A percentile compares a stretch with the other conserved stretches of the same genome.
These are phyloP conservation scores for Arctium lappa DNA, from an alignment of 129 eudicot species.

Conservation along the genomic window DNA sequence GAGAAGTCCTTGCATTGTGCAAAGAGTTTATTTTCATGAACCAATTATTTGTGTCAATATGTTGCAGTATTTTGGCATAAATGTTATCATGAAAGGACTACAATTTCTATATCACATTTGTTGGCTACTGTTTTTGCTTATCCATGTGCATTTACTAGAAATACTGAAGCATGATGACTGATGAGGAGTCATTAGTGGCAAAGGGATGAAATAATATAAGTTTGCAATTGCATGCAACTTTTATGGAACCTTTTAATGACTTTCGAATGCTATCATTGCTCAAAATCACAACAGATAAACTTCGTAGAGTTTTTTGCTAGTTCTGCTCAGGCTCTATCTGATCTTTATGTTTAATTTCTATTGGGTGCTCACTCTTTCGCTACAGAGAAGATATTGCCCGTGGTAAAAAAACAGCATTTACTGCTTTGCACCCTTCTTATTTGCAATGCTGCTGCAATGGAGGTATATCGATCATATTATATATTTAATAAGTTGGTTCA, in stretches of 20 bases:
- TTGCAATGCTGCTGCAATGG: conserved; percentile 98
- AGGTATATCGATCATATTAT: conserved; percentile 41
- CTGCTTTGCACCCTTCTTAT: conserved; percentile 87
- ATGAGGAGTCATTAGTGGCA: too few species aligned
- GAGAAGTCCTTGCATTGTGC: too few species aligned
- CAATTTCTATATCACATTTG: not conserved
- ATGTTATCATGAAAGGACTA: not conserved
- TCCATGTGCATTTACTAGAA: too few species aligned
- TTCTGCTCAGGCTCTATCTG: not conserved
- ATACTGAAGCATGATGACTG: too few species aligned
- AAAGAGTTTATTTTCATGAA: not conserved
- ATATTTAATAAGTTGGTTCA: not conserved
- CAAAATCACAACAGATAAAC: not conserved
- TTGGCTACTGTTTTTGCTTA: too few species aligned
- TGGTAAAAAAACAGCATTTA: conserved; percentile 83
- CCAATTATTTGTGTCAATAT: not conserved
- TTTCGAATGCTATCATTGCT: not conserved
- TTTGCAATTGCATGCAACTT: too few species aligned
- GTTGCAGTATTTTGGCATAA: not conserved
- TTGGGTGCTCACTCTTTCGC: not conserved
- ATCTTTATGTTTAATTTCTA: not conserved
- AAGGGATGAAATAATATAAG: too few species aligned
- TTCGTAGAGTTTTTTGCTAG: not conserved
- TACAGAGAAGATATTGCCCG: conserved; percentile 87
- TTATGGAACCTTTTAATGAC: not conserved